Evolutionary conservation across 106 monocot genomes (phyloP).

Genomic region (Dioscorea alata): DNA sequence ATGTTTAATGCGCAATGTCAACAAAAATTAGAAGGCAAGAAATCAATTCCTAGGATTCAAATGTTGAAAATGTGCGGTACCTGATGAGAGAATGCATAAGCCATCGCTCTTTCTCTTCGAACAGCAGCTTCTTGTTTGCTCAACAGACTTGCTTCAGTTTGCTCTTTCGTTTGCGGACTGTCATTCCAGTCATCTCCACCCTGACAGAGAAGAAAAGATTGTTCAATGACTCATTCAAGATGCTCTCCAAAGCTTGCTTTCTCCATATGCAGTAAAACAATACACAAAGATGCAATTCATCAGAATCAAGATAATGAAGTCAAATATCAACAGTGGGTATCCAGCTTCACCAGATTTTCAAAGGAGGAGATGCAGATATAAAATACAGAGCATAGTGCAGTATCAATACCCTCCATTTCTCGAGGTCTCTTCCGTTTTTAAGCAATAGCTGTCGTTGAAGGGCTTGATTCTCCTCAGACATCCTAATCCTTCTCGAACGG

Average conservation of each 20-base stretch:
- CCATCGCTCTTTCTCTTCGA: slow-evolving; percentile 90
- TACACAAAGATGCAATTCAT: no score
- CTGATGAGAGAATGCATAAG: slow-evolving; percentile 97
- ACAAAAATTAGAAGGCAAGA: no score
- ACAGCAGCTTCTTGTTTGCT: slow-evolving; percentile 86
- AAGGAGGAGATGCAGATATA: no score
- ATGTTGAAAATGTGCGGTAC: slow-evolving; percentile 16
- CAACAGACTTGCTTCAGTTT: slow-evolving; percentile 64
- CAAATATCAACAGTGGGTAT: no score
- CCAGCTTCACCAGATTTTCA: no score
- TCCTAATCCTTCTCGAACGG: slow-evolving; percentile 65
- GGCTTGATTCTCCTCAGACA: slow-evolving; percentile 93
- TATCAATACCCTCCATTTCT: slow-evolving; percentile 48
- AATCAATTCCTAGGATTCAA: no score
- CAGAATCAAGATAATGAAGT: no score
- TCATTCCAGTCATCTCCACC: slow-evolving; percentile 93
- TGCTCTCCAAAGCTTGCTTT: no score
- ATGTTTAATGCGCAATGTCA: no score
- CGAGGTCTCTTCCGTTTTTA: slow-evolving; percentile 68
- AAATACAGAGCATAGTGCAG: background rate
- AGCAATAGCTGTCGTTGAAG: slow-evolving; percentile 84
- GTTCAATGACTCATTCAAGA: no score
- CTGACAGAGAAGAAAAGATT: slow-evolving; percentile 24
- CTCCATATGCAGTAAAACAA: no score
- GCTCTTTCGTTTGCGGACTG: slow-evolving; percentile 81